These are phyloP conservation scores for Rubus idaeus DNA, from an alignment of 306 rosid genomes.

Conservation along the genomic window DNA sequence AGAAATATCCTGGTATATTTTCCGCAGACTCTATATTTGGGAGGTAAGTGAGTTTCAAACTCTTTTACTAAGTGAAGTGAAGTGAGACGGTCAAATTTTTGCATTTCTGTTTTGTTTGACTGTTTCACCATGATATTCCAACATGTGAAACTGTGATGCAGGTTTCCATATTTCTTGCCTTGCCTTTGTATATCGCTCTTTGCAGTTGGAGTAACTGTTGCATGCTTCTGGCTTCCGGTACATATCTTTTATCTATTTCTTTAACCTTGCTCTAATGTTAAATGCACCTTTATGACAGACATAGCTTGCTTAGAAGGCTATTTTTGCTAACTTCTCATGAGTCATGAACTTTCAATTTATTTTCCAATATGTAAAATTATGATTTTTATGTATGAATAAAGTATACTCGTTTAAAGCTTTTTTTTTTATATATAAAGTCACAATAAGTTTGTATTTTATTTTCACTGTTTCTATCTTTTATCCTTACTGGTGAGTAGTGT, in stretches of 20 bases:
- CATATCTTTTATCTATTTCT: neutral
- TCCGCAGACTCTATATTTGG: slow-evolving; percentile 64
- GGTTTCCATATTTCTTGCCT: slow-evolving; percentile 61
- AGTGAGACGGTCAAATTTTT: neutral
- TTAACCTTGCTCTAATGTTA: neutral
- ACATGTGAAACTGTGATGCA: slow-evolving; percentile 23
- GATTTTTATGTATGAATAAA: neutral
- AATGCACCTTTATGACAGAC: neutral
- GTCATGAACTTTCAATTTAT: neutral
- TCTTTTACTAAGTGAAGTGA: neutral
- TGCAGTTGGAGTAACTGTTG: slow-evolving; percentile 28
- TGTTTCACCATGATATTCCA: neutral
- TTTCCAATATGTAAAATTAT: too few relatives aligned
- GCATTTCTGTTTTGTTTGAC: neutral
- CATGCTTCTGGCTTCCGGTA: slow-evolving; percentile 55
- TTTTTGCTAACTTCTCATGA: neutral
- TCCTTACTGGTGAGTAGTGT: too few relatives aligned
- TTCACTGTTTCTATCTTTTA: too few relatives aligned
- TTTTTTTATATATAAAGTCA: too few relatives aligned
- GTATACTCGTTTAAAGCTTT: neutral
- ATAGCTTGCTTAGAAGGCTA: neutral
- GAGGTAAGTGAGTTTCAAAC: slow-evolving; percentile 46
- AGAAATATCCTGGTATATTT: slow-evolving; percentile 69
- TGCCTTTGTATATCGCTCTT: slow-evolving; percentile 41
- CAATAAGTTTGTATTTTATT: too few relatives aligned